Conservation (phyloP, 2,329 filamentous ascomycete genomes). For the Claviceps spartinae region DNA sequence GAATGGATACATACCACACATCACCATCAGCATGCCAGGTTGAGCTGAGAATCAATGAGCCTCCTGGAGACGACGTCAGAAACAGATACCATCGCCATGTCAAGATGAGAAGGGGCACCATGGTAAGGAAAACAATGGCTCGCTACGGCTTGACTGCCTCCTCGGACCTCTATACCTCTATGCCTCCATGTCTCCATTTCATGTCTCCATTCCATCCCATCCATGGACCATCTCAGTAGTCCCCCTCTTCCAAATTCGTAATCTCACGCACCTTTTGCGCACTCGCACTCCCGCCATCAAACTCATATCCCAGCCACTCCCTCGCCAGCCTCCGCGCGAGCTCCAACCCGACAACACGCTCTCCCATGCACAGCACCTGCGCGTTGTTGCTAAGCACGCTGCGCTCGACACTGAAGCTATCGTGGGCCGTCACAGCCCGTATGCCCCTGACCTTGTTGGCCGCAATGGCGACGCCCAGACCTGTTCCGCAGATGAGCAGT, state of each 20-base stretch:
- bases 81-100: too few relatives aligned
- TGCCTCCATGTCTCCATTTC: background rate
- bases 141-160: too few relatives aligned
- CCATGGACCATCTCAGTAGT: background rate
- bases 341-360: conserved; percentile 71
- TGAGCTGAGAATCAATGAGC: too few relatives aligned
- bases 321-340: conserved; percentile 61
- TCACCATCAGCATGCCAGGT: too few relatives aligned
- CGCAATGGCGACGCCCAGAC: conserved; percentile 74
- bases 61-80: too few relatives aligned
- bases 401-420: conserved; percentile 71
- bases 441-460: conserved; percentile 81
- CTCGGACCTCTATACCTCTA: too few relatives aligned
- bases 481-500: conserved; percentile 73
- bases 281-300: conserved; percentile 45
- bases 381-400: conserved; percentile 74
- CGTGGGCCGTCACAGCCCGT: conserved; percentile 78
- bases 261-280: conserved; percentile 33
- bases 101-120: too few relatives aligned
- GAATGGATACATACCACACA: too few relatives aligned
- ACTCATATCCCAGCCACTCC: conserved; percentile 76
- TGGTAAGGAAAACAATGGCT: too few relatives aligned
- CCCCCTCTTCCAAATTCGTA: conserved; percentile 20
- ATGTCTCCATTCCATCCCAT: background rate
- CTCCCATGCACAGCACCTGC: conserved; percentile 76